Evolutionary conservation across 306 rosid species (phyloP), one percentile per base, ranked within the genome.

Genomic region (Cicer bijugum): DNA sequence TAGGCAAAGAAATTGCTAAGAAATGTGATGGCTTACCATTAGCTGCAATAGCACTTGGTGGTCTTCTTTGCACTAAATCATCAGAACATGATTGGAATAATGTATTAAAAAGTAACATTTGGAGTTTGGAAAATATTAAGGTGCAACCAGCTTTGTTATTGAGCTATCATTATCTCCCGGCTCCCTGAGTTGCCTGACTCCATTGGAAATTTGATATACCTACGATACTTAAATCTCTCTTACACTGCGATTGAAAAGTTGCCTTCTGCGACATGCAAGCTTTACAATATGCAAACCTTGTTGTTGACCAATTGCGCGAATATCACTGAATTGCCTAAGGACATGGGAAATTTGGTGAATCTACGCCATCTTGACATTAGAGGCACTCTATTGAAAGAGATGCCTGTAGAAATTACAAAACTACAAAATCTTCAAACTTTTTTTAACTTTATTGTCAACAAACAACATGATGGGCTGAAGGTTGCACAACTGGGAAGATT

Each of bases 31-130:
- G 90, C 20, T 68, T 87, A 69, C 88, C 90, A 3, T 6, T 82
- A 71, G 88, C 86, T 28, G 86, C 79, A 39, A 76, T 79, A 69
- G 73, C 85, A 57, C 23, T 86, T 6, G 90, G 86, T 44, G 76
- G 81, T 45, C 57, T 84, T 19, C 50, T 87, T 76, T 82, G 75
- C 39, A 77, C 80, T 20, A 82, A 77, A 70, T 35, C 11, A 0
- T 69, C 72, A 8, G 78, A 75, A 43, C 56, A 71, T 6, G 70
- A 65, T 6, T 44, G 71, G 55, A 20, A 44, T 17, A 42, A 44
- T 11, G 55, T 66, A 11, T 12, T 66, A 6, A 20, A 20, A 44
- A 66, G 55, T 66, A 66, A 66, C 7, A 23, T 66, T 46, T 66
- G 71, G 55, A 48, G 15, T 20, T 19, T 66, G 19, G 55, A 23